Evolutionary conservation across 306 rosid species (phyloP), one percentile per base, ranked within the genome.

Genomic region (Prunus mongolica): DNA sequence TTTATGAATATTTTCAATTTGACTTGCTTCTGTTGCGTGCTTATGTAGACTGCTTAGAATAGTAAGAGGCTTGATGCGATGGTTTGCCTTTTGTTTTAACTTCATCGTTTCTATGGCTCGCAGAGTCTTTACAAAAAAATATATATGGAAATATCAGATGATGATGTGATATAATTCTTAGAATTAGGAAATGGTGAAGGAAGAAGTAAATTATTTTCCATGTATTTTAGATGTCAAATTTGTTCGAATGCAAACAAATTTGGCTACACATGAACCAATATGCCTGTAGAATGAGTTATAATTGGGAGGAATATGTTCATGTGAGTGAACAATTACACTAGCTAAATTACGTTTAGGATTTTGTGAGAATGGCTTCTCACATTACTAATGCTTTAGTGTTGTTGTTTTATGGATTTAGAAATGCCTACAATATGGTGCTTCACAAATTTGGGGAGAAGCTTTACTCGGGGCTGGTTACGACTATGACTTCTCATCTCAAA

Each of bases 371-470:
- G 25, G 63, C n/a, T 71, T 30, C 1, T 51, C 6, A 11, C 4
- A 76, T 74, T 79, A 79, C 75, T 84, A 30, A 85, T 49, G 11
- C 8, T 57, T n/a, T 24, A 22, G 70, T 34, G 9, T 38, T 38
- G 44, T 54, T 56, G 47, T 75, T 79, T 81, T 66, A 14, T 88
- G 81, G 76, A 84, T 86, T 34, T 75, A 94, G 98, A 84, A 94
- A 92, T 74, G 97, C 98, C 2, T 92, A 94, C 88, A 94, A 91
- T 76, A 94, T 94, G 98, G 97, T 94, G 86, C 94, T 94, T 73
- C 98, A 94, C 90, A 94, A 94, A 74, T 91, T 86, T 69, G 98
- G 98, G 32, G 98, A 94, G 80, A 94, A 87, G 88, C 89, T 91
- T 16, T 91, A 94, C 83, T 79, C 88, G 16, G 98, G 94, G 38